Evolutionary conservation across 176 grass and related monocot genomes (phyloP).

Genomic region (Ampelocalamus luodianensis): DNA sequence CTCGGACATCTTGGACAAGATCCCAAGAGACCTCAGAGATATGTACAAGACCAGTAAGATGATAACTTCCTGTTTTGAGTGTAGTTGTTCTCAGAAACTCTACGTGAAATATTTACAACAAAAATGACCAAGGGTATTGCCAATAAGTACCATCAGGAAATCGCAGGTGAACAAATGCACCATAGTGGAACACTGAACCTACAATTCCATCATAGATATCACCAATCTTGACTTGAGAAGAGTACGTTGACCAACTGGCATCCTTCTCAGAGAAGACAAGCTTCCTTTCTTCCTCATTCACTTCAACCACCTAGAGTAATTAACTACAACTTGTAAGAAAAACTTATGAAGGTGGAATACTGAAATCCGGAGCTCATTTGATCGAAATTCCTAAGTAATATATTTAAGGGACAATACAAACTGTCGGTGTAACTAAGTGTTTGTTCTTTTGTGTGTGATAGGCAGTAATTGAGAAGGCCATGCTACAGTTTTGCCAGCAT

Average conservation of each 20-base stretch:
- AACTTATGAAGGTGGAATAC: not conserved
- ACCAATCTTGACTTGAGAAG: constrained; percentile 64
- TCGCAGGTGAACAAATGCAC: constrained; percentile 86
- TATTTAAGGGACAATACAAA: not conserved
- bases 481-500: not conserved
- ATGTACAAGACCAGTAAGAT: constrained; percentile 92
- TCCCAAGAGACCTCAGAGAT: constrained; percentile 97
- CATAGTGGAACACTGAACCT: constrained; percentile 75
- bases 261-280: constrained; percentile 93
- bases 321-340: constrained; percentile 17
- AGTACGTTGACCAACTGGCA: constrained; percentile 68
- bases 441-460: not conserved
- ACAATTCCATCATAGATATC: constrained; percentile 71
- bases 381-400: not conserved
- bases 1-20: constrained; percentile 87
- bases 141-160: constrained; percentile 84
- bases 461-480: not conserved
- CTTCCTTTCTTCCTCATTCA: constrained; percentile 74
- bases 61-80: constrained; percentile 59
- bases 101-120: not conserved
- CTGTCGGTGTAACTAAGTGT: not conserved
- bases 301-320: constrained; percentile 63
- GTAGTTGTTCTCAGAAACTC: constrained; percentile 32
- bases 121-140: not conserved
- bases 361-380: not conserved